Base-by-base conservation (phyloP, 1,284 basidiomycete species). In the Cryptococcus amylolentus region DNA sequence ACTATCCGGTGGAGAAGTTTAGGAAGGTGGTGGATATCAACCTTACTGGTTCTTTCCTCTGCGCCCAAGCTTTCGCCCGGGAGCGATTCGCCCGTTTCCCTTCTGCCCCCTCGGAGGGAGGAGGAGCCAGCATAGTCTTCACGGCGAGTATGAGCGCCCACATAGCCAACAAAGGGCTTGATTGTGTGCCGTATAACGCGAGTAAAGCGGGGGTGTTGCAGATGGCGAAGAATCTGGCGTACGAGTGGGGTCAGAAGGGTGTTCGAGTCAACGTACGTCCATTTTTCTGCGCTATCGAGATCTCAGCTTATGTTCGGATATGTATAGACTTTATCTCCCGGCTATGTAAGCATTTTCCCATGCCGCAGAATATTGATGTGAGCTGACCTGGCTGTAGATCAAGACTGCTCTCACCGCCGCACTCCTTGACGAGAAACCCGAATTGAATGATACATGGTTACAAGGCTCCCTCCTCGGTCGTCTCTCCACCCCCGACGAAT, bases 61-160 rank as follows among this genome's bases (percentile, higher is more conserved):
- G 54, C 44, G 57, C 65, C 12, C 64, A 68, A 42, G 64, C 64
- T 9, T 68, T 68, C 43, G 66, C 62, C 0, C 57, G 51, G 23
- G 60, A 64, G 46, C 66, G 57, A 51, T 59, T 67, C 14, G 50
- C 54, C 20, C 35, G 53, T 8, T 52, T 63, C 47, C 61, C 56
- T 16, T 43, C 26, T 18, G 47, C 58, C 37, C 56, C 51, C 23
- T n/a, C 45, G 28, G 81, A 84, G 31, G 88, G 86, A 6, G 83
- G 80, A n/a, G 80, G 81, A 14, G 90, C 89, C 1, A 90, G 88
- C 64, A 89, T 93, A 63, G 83, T 90, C 62, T 77, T 91, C 61
- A 86, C 92, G 64, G 90, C 88, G 23, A 90, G 88, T 57, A 91
- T 93, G 88, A 88, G 87, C 46, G 91, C 89, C 16, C 85, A 85